Evolutionary conservation across 352 stramenopile species (phyloP), one percentile per base, ranked within the genome.

Genomic region (Phytophthora citricola): DNA sequence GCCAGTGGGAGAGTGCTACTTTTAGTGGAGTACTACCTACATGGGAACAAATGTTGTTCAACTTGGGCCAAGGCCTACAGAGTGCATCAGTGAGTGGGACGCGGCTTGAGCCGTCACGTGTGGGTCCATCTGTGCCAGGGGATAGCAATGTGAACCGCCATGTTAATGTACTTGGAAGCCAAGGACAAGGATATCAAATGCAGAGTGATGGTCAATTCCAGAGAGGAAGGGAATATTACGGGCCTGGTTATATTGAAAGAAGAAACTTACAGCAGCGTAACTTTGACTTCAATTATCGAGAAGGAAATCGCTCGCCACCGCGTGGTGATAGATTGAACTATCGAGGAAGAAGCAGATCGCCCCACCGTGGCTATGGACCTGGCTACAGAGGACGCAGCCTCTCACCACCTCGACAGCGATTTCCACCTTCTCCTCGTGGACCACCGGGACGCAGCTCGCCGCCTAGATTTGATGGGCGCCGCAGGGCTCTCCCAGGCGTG

Each of bases 1-100:
- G 34, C 22, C 45, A 63, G 44, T 59, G 55, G 45, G 45, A 63
- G 44, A 15, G 55, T 4, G 20, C 17, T 34, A 3, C 17, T 17
- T 17, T 8, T 14, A 32, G 6, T 10, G 45, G 34, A 40, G 1
- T 20, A 5, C 34, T 9, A 34, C 26, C 36, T 32, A 34, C 32
- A 5, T 63, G 55, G 55, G 44, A 63, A 10, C 38, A 26, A 6
- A 14, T 55, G 3, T 15, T 63, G 5, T 41, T 29, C n/a, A 17
- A 55, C 8, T 4, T 63, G 26, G 45, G 45, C n/a, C 44, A 63
- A 49, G 55, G 55, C 29, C 55, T 56, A 1, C 41, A 22, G 34
- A 47, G 24, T 20, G 15, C 11, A 14, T 46, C 26, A 24, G 24
- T 12, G 15, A 22, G 10, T 27, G 14, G n/a, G n/a, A 4, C 51